These are phyloP conservation scores for Gnaphalium uliginosum DNA, from an alignment of 129 eudicot genomes.

Conservation along the genomic window DNA sequence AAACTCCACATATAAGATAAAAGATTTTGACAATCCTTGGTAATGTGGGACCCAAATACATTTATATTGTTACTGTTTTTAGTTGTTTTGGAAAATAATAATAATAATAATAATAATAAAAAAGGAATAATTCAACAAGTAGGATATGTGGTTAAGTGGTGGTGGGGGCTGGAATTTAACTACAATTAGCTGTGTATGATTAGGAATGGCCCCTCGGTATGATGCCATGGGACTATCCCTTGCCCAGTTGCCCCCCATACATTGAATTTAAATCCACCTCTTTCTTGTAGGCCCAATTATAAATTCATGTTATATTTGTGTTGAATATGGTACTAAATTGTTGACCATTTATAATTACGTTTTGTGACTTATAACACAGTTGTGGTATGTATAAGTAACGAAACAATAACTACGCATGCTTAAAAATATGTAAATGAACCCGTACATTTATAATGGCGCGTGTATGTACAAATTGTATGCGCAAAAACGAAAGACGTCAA, in stretches of 20 bases:
- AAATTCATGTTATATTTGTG: neutral
- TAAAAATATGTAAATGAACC: neutral
- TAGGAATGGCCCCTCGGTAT: slow-evolving; percentile 29
- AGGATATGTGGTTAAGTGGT: slow-evolving; percentile 31
- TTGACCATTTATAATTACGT: neutral
- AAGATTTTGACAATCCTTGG: no score
- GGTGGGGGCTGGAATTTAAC: slow-evolving; percentile 38
- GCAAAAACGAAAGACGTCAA: neutral
- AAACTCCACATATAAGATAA: neutral
- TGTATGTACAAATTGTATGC: neutral
- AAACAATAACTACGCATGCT: neutral
- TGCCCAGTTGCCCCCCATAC: neutral
- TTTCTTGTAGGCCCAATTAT: neutral
- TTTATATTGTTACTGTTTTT: neutral
- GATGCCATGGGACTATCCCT: slow-evolving; percentile 18
- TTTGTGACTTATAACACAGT: neutral
- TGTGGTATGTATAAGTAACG: neutral
- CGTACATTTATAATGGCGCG: neutral
- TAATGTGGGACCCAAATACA: neutral
- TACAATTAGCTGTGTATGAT: slow-evolving; percentile 40
- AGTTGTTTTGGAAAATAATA: no score
- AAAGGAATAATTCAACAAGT: slow-evolving; percentile 15
- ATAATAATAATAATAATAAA: no score
- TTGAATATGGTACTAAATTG: neutral
- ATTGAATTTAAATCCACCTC: slow-evolving; percentile 16